Conservation (phyloP, 2,329 filamentous ascomycete genomes). For the Microcyclosporella mali region DNA sequence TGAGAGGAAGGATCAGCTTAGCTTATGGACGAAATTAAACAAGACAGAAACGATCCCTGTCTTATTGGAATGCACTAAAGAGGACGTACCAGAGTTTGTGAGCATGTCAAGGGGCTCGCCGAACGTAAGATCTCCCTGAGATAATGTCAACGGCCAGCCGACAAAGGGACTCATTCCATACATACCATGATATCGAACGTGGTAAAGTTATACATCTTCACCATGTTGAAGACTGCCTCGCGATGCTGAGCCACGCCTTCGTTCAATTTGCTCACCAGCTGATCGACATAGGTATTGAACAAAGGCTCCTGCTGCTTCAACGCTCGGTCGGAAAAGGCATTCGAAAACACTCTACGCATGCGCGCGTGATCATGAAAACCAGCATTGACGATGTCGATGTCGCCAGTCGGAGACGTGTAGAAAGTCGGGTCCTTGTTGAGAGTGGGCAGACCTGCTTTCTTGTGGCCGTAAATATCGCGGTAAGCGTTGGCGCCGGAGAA, state of each 20-base stretch:
- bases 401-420: constrained; percentile 30
- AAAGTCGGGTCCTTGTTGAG: constrained; percentile 16
- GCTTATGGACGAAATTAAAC: too few relatives aligned
- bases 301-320: constrained; percentile 33
- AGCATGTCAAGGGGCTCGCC: constrained; percentile 31
- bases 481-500: constrained; percentile 38
- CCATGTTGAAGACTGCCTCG: constrained; percentile 24
- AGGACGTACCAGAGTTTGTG: constrained; percentile 15
- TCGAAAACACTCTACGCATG: constrained; percentile 11
- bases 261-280: constrained; percentile 36
- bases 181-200: constrained; percentile 19
- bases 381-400: constrained; percentile 7
- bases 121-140: constrained; percentile 27
- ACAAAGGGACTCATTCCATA: neutral
- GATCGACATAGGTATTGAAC: constrained; percentile 35
- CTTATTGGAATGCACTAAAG: too few relatives aligned
- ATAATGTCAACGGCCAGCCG: neutral
- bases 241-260: constrained; percentile 22
- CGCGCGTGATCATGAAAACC: constrained; percentile 6
- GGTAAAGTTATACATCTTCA: constrained; percentile 27
- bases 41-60: too few relatives aligned
- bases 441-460: constrained; percentile 8
- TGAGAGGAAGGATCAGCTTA: too few relatives aligned
- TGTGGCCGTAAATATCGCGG: constrained; percentile 36
- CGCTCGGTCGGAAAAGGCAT: constrained; percentile 25